phyloP scores from a whole-genome alignment of 2,329 filamentous ascomycete species.

The Triangularia verruculosa region DNA sequence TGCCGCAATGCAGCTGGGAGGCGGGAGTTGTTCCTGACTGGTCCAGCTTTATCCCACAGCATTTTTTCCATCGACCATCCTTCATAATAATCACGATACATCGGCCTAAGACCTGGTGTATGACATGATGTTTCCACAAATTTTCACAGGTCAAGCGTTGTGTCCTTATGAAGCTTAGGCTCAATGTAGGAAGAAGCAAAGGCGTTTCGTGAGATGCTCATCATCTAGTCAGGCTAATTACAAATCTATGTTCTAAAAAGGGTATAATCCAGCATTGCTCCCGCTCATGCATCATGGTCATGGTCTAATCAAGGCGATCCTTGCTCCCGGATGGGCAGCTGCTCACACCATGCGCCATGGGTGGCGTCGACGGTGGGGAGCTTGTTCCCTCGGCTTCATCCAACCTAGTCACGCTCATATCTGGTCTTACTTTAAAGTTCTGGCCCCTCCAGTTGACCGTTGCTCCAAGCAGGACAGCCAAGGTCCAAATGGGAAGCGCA shows the following conservation, averaged over 20 bases:
- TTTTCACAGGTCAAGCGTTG: too few species aligned
- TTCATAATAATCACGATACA: too few species aligned
- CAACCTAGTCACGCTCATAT: constrained; percentile 69
- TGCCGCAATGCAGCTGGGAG: too few species aligned
- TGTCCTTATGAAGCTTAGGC: too few species aligned
- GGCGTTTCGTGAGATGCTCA: neutral
- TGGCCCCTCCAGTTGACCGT: constrained; percentile 86
- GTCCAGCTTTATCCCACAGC: too few species aligned
- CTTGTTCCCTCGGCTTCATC: neutral
- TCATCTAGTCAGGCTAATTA: neutral
- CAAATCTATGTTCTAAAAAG: constrained; percentile 9
- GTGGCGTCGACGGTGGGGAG: neutral
- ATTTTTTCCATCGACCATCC: too few species aligned
- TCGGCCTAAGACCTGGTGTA: too few species aligned
- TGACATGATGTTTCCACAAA: neutral
- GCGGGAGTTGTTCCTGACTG: too few species aligned
- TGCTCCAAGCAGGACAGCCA: constrained; percentile 84
- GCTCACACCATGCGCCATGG: neutral
- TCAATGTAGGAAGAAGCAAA: neutral
- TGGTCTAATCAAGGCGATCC: constrained; percentile 27
- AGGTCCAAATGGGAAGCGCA: constrained; percentile 85
- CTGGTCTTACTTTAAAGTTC: constrained; percentile 74
- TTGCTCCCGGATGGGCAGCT: constrained; percentile 22
- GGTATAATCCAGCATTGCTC: constrained; percentile 13
- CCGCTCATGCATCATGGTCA: constrained; percentile 3